Percentiles rank a stretch among this genome's conserved stretches.
phyloP scores from a whole-genome alignment of 2,329 filamentous ascomycete genomes.

The Elsinoe batatas region DNA sequence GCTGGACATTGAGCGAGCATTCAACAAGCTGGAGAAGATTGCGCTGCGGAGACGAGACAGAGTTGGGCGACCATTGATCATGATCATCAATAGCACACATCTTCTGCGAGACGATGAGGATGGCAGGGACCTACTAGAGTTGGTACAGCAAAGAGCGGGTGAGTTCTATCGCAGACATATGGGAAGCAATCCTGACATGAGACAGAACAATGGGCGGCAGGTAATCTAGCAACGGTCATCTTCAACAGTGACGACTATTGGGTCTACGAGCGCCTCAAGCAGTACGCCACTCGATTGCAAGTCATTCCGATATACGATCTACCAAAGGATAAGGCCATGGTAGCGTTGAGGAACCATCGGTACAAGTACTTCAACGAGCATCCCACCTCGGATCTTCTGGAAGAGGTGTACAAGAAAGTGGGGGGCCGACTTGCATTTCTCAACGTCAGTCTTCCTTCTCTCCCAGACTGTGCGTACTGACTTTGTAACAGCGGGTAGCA shows the following conservation, averaged over 20 bases:
- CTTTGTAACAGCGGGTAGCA: conserved; percentile 54
- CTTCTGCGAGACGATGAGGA: conserved; percentile 84
- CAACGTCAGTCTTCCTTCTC: conserved; percentile 34
- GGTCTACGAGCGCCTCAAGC: conserved; percentile 92
- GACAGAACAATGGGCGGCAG: conserved; percentile 82
- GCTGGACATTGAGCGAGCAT: conserved; percentile 87
- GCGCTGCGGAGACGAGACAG: conserved; percentile 59
- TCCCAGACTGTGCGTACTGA: neutral
- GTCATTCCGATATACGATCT: conserved; percentile 79
- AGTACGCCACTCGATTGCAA: conserved; percentile 88
- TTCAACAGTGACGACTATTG: conserved; percentile 98
- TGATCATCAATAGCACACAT: conserved; percentile 93
- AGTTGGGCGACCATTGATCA: conserved; percentile 61
- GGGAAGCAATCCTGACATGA: neutral
- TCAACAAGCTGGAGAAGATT: conserved; percentile 97
- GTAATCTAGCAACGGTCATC: conserved; percentile 80
- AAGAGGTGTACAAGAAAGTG: conserved; percentile 74
- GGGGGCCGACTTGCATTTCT: conserved; percentile 83
- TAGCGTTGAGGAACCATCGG: conserved; percentile 71
- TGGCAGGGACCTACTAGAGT: conserved; percentile 83
- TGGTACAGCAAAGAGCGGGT: conserved; percentile 78
- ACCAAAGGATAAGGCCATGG: conserved; percentile 64
- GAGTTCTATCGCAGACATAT: neutral
- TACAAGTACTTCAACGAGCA: conserved; percentile 62
- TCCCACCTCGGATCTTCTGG: conserved; percentile 46